Conservation (phyloP, 2,329 filamentous ascomycete genomes). For the Corynespora cassiicola region DNA sequence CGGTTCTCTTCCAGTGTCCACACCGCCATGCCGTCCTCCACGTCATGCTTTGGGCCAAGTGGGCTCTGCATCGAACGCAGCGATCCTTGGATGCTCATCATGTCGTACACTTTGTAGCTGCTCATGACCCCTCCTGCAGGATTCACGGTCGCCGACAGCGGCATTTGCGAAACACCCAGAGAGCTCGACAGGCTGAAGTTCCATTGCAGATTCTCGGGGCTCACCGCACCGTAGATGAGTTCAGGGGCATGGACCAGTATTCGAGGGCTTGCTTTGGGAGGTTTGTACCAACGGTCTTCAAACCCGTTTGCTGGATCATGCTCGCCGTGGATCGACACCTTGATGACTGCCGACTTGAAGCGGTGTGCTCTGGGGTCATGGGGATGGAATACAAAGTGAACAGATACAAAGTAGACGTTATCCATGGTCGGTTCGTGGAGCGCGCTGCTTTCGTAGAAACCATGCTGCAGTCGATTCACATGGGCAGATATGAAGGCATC, state of each 20-base stretch:
- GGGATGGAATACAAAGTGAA: constrained; percentile 59
- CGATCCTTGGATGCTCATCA: constrained; percentile 59
- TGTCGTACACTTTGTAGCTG: constrained; percentile 55
- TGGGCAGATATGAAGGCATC: constrained; percentile 58
- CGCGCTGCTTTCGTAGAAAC: constrained; percentile 51
- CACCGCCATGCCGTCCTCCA: constrained; percentile 54
- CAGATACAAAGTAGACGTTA: constrained; percentile 56
- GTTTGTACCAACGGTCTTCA: constrained; percentile 16
- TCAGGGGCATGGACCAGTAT: constrained; percentile 60
- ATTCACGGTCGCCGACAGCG: constrained; percentile 50
- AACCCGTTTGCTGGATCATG: constrained; percentile 11
- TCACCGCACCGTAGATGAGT: constrained; percentile 55
- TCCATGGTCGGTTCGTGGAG: constrained; percentile 51
- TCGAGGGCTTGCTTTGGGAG: constrained; percentile 40
- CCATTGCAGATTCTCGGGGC: constrained; percentile 57
- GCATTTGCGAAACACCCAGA: constrained; percentile 54
- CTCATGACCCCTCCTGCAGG: constrained; percentile 50
- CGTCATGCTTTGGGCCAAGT: constrained; percentile 43
- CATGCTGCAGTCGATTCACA: constrained; percentile 58
- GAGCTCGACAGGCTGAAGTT: constrained; percentile 55
- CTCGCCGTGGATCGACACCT: constrained; percentile 44
- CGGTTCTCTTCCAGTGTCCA: constrained; percentile 60
- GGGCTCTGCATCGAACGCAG: constrained; percentile 49
- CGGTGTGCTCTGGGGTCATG: constrained; percentile 50
- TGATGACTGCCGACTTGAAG: constrained; percentile 56